A percentile compares a stretch with the other conserved stretches of the same genome.
phyloP scores from a whole-genome alignment of 164 flowering plant species.

The Echeveria elegans region DNA sequence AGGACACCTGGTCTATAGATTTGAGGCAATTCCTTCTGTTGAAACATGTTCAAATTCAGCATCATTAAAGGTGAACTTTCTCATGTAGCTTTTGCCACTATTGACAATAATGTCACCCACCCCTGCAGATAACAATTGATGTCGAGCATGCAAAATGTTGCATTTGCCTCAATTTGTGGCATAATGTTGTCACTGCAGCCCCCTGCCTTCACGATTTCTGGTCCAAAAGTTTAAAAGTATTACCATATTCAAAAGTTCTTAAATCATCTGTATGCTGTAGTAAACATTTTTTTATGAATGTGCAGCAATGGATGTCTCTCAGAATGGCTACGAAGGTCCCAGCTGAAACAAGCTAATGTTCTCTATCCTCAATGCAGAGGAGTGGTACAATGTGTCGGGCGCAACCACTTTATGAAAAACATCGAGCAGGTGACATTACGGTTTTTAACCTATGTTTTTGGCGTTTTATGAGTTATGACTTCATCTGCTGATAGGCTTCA shows the following conservation, averaged over 20 bases:
- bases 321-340: conserved; percentile 80
- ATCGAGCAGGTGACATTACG: conserved; percentile 53
- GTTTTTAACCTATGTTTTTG: not conserved
- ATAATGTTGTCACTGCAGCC: conserved; percentile 86
- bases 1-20: conserved; percentile 53
- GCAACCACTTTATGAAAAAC: conserved; percentile 69
- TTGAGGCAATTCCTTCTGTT: conserved; percentile 35
- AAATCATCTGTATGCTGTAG: not conserved
- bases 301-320: conserved; percentile 94
- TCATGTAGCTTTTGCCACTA: not conserved
- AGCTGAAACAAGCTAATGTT: conserved; percentile 42
- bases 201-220: conserved; percentile 97
- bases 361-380: conserved; percentile 87
- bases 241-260: not conserved
- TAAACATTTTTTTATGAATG: conserved; percentile 9
- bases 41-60: conserved; percentile 24
- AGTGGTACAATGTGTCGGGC: conserved; percentile 70
- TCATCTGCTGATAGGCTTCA: not conserved
- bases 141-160: conserved; percentile 78
- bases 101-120: conserved; percentile 6
- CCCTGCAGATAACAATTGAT: conserved; percentile 50
- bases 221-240: conserved; percentile 25
- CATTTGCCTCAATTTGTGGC: conserved; percentile 90
- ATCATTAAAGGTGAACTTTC: conserved; percentile 35
- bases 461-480: not conserved